These are phyloP conservation scores for Starmerella floris DNA, from an alignment of 805 yeast genomes.

Conservation along the genomic window DNA sequence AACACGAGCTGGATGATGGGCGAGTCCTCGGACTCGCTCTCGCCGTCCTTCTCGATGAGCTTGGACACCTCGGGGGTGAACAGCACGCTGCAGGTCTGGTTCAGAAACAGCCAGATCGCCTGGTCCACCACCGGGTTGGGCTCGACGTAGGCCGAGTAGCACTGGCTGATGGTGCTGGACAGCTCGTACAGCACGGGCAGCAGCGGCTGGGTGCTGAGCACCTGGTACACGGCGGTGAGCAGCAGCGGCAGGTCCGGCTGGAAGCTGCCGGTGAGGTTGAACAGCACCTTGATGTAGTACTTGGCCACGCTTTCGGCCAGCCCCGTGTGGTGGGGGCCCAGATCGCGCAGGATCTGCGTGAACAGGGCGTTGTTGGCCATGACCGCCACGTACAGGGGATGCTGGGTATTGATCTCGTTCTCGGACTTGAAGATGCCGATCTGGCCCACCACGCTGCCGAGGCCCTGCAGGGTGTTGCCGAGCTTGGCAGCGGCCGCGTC, in stretches of 20 bases:
- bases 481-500: slow-evolving; percentile 2
- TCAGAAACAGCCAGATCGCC: slow-evolving; percentile 71
- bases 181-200: slow-evolving; percentile 14
- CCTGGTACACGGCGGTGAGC: slow-evolving; percentile 1
- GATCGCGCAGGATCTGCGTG: slow-evolving; percentile 2
- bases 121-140: slow-evolving; percentile 23
- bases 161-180: slow-evolving; percentile 15
- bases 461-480: slow-evolving; percentile 36
- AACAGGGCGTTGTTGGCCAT: slow-evolving; percentile 10
- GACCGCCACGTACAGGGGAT: slow-evolving; percentile 26
- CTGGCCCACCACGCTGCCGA: slow-evolving; percentile 47
- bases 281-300: slow-evolving; percentile 15
- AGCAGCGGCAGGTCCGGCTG: slow-evolving; percentile 5
- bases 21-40: slow-evolving; percentile 10
- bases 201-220: slow-evolving; percentile 1
- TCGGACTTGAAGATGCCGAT: slow-evolving; percentile 51
- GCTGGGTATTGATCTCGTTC: slow-evolving; percentile 18
- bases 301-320: slow-evolving; percentile 13
- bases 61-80: slow-evolving; percentile 30
- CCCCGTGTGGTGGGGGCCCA: slow-evolving; percentile 4
- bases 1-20: slow-evolving; percentile 4
- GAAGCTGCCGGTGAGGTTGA: slow-evolving; percentile 14
- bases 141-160: slow-evolving; percentile 12
- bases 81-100: slow-evolving; percentile 63
- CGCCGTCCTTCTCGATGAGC: slow-evolving; percentile 12